phyloP scores from a whole-genome alignment of 148 eudicot genomes.

The Pharnaceum exiguum region DNA sequence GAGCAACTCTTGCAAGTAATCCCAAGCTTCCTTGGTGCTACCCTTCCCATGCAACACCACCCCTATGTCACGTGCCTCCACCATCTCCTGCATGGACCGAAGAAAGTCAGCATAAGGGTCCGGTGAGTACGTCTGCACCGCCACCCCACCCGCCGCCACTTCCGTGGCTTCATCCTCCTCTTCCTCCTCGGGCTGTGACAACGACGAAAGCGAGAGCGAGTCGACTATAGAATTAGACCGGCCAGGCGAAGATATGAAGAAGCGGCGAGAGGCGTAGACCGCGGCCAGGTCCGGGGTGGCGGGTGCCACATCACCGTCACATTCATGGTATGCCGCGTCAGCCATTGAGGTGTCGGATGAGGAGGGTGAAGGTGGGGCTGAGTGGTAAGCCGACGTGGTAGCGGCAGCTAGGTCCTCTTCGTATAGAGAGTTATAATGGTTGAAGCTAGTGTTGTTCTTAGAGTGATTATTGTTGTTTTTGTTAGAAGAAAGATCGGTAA shows the following conservation, averaged over 20 bases:
- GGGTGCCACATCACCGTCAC: background rate
- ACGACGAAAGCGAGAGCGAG: constrained; percentile 22
- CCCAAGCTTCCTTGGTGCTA: constrained; percentile 55
- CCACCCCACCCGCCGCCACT: constrained; percentile 33
- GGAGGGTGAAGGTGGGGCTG: constrained; percentile 12
- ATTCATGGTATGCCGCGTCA: constrained; percentile 2
- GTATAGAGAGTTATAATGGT: constrained; percentile 57
- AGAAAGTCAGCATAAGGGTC: constrained; percentile 83
- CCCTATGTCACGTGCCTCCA: constrained; percentile 65
- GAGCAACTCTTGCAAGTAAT: constrained; percentile 68
- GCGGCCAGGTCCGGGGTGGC: constrained; percentile 57
- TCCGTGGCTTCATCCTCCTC: background rate
- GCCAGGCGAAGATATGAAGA: constrained; percentile 95
- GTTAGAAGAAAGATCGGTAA: constrained; percentile 1
- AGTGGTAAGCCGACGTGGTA: constrained; percentile 3
- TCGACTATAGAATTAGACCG: constrained; percentile 75
- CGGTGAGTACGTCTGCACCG: constrained; percentile 76
- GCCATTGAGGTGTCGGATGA: constrained; percentile 20
- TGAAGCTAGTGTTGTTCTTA: constrained; percentile 23
- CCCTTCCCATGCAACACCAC: constrained; percentile 42
- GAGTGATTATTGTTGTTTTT: constrained; percentile 6
- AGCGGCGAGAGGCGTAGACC: constrained; percentile 60
- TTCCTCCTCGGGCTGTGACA: constrained; percentile 24
- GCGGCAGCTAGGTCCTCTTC: constrained; percentile 18
- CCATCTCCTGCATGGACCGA: constrained; percentile 93